Evolutionary conservation across 768 basidiomycete species (phyloP).

Genomic region (Mycena indigotica): DNA sequence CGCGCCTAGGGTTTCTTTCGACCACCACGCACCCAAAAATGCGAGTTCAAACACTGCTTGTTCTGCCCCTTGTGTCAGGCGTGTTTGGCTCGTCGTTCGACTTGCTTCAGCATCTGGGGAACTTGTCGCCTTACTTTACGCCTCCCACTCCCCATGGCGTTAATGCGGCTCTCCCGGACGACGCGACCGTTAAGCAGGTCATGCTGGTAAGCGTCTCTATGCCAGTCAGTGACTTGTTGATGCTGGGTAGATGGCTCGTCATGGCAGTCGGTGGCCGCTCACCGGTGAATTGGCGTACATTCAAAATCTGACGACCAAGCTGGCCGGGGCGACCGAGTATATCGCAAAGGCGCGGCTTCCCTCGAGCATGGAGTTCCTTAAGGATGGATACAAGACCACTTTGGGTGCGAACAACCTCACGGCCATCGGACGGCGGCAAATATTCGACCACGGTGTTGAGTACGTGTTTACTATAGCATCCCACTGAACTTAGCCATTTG

Average conservation of each 20-base stretch:
- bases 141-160: constrained; percentile 32
- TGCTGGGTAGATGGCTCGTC: constrained; percentile 39
- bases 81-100: constrained; percentile 1
- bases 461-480: constrained; percentile 21
- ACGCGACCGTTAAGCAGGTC: constrained; percentile 43
- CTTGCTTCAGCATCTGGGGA: constrained; percentile 29
- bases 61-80: constrained; percentile 6
- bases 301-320: constrained; percentile 34
- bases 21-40: neutral
- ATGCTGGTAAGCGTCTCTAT: constrained; percentile 32
- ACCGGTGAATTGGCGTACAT: constrained; percentile 34
- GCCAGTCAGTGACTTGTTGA: neutral
- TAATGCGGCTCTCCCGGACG: constrained; percentile 33
- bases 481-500: neutral
- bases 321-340: constrained; percentile 27
- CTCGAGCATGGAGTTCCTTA: constrained; percentile 36
- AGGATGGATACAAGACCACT: constrained; percentile 36
- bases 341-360: constrained; percentile 35
- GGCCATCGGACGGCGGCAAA: constrained; percentile 36
- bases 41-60: neutral
- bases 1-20: neutral
- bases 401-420: constrained; percentile 40
- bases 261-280: constrained; percentile 42
- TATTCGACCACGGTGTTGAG: constrained; percentile 44
- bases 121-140: constrained; percentile 39